phyloP scores from a whole-genome alignment of 1,284 basidiomycete species.

The Sporisorium scitamineum region DNA sequence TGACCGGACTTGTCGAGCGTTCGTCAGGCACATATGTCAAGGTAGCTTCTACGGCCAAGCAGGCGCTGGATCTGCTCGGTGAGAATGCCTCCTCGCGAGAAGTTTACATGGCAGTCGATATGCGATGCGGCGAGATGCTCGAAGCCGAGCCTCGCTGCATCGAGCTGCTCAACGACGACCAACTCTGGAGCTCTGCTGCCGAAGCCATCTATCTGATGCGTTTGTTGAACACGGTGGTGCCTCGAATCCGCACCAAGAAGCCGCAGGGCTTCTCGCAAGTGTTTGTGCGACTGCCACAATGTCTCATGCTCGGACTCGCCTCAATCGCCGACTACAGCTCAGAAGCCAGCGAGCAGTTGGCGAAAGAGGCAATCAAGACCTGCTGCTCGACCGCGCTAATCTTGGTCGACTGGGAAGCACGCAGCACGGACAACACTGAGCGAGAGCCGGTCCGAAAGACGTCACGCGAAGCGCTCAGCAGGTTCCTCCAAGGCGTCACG shows the following conservation, averaged over 20 bases:
- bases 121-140: conserved; percentile 51
- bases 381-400: conserved; percentile 40
- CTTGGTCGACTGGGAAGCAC: conserved; percentile 46
- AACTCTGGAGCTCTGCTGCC: conserved; percentile 20
- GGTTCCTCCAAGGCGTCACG: conserved; percentile 41
- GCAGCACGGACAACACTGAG: conserved; percentile 22
- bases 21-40: conserved; percentile 17
- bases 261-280: conserved; percentile 53
- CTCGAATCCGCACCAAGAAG: conserved; percentile 61
- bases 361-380: conserved; percentile 24
- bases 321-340: conserved; percentile 4
- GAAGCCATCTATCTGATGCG: conserved; percentile 40
- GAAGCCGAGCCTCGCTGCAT: conserved; percentile 4
- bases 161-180: conserved; percentile 7
- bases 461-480: conserved; percentile 34
- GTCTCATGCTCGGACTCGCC: conserved; percentile 33
- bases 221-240: conserved; percentile 42
- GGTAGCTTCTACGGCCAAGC: conserved; percentile 19
- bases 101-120: conserved; percentile 58
- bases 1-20: conserved; percentile 35
- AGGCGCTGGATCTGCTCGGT: conserved; percentile 42
- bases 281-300: conserved; percentile 46
- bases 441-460: conserved; percentile 23
- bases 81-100: conserved; percentile 53
- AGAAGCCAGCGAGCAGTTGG: conserved; percentile 10